Base-by-base conservation (phyloP, 148 eudicot genomes). In the Cornus florida region DNA sequence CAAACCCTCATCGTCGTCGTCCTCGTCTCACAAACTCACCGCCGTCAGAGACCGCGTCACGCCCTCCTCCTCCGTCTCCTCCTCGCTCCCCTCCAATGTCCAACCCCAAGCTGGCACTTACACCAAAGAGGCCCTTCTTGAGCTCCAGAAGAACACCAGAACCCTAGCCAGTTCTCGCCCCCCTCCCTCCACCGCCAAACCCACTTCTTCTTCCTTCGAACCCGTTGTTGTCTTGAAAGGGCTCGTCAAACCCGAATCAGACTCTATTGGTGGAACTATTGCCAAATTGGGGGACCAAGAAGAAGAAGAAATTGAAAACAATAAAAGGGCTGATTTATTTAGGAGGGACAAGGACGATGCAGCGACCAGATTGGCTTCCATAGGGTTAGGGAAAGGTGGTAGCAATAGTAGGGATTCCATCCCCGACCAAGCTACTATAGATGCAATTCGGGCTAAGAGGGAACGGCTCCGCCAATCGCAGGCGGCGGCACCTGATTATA, bases 61-160 rank as follows among this genome's bases (percentile, higher is more conserved):
- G 2, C 75, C 87, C 24, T 66, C 76, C 12, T 60, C 76, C 3
- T 57, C 84, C 23, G 60, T 75, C 12, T 60, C 76, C 1, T 66
- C 84, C 4, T 78, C 88, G 13, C 57, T 90, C 59, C 81, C 81
- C 28, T 91, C 97, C 43, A 90, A 92, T 68, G 91, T 92, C n/a
- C 94, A 88, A 35, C 98, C 97, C 33, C 90, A 88, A 77, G 91
- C 95, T 10, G 99, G 99, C 11, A 78, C 82, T 16, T 96, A 96
- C 81, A 92, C 99, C 10, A 88, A 89, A 74, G 99, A 96, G 82
- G 97, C 94, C 3, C 88, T 93, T 5, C 88, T 83, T 19, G 98
- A 96, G 78, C 92, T 93, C 43, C 99, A 92, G 69, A 92, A 94
- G 77, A 96, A 91, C 75, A 90, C 98, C 53, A 92, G 80, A 80